Evolutionary conservation across 148 eudicot species (phyloP), one percentile per base, ranked within the genome.

Genomic region (Rhododendron ferrugineum): DNA sequence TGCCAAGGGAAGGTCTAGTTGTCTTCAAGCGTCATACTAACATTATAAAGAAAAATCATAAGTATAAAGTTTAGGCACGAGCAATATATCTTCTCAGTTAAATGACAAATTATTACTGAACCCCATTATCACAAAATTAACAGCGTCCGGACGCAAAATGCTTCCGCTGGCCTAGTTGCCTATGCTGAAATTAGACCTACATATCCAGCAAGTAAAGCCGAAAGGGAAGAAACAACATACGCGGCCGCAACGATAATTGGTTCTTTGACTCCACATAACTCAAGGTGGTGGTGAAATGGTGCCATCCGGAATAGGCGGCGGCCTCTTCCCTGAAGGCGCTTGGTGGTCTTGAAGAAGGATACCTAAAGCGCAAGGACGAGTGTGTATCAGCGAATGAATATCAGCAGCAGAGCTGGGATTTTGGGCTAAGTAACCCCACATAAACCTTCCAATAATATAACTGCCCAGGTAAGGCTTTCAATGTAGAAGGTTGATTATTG

Each of bases 151-250:
- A 70, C 40, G 4, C 70, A 16, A 85, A 79, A n/a, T 47, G 62
- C n/a, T 44, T 58, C 28, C 42, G 11, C 78, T 44, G 79, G 64
- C 64, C 8, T 6, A 56, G 64, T 46, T 89, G 73, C 73, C 73
- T 91, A 96, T 28, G 91, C 99, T 62, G 99, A 95, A 44, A 90
- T 84, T 44, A 96, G 94, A 72, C 95, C 99, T 0, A 91, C 90
- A 72, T 93, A 95, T 75, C 94, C 98, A 2, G 96, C 98, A 68
- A 89, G 79, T 85, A 94, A 82, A 26, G 95, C 89, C 86, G 92
- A 80, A 60, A 89, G 36, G 46, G 88, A 90, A 30, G 98, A 91
- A 34, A 96, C 70, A 34, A 86, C 47, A 84, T 94, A 96, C 64
- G 93, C 94, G 28, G 91, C 92, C 28, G 88, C 91, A n/a, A 96